Percentiles rank a stretch among this genome's conserved stretches.
These are phyloP conservation scores for Pseudohyphozyma bogoriensis DNA, from an alignment of 768 basidiomycete genomes.

Conservation along the genomic window DNA sequence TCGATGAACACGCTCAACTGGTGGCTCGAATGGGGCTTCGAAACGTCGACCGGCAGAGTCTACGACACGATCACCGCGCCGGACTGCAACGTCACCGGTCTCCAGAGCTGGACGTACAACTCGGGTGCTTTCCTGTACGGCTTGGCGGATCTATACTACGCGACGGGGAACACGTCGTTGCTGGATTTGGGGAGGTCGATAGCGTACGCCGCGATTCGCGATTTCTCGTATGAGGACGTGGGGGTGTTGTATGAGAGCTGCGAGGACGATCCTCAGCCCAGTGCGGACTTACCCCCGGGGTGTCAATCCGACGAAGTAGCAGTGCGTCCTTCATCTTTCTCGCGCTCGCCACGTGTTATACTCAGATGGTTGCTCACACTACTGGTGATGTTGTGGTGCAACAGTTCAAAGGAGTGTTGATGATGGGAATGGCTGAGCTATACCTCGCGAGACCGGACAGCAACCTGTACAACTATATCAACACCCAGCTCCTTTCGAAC, in stretches of 20 bases:
- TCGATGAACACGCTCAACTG: constrained; percentile 17
- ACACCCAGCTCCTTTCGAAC: constrained; percentile 13
- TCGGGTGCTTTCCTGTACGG: constrained; percentile 12
- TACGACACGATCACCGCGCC: constrained; percentile 9
- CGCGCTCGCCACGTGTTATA: background rate
- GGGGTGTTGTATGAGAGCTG: constrained; percentile 7
- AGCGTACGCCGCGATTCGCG: constrained; percentile 13
- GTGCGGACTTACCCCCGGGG: background rate
- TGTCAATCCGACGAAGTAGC: constrained; percentile 15
- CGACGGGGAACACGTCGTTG: constrained; percentile 4
- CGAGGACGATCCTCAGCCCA: constrained; percentile 9
- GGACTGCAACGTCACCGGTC: background rate
- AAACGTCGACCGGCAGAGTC: constrained; percentile 5
- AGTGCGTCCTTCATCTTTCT: background rate
- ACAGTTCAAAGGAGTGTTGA: constrained; percentile 18
- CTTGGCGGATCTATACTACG: constrained; percentile 11
- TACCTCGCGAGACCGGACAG: constrained; percentile 12
- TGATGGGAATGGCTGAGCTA: constrained; percentile 11
- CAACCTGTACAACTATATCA: constrained; percentile 21
- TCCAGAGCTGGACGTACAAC: constrained; percentile 16
- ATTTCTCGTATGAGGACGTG: background rate
- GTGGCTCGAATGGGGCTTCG: constrained; percentile 15
- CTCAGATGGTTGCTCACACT: background rate
- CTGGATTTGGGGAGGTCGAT: constrained; percentile 11
- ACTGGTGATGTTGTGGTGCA: background rate